These are phyloP conservation scores for Umbelopsis sp. DNA, from an alignment of 192 early-diverging fungal species.

Conservation along the genomic window DNA sequence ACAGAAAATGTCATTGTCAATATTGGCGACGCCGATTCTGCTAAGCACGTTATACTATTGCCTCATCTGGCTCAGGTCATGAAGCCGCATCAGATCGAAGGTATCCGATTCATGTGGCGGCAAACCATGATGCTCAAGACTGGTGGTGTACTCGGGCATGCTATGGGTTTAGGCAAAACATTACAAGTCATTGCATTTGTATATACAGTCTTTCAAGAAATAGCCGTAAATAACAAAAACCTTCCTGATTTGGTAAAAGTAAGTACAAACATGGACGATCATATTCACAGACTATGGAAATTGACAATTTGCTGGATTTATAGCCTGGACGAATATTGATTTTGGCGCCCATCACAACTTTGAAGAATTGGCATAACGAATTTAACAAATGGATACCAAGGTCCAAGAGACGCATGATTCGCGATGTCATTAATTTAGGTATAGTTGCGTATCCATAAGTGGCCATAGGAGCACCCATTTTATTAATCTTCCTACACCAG, in stretches of 20 bases:
- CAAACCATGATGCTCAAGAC: conserved; percentile 70
- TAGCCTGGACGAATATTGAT: conserved; percentile 63
- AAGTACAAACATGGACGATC: not conserved
- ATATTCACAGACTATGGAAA: not conserved
- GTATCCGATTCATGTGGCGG: conserved; percentile 82
- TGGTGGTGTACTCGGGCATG: conserved; percentile 83
- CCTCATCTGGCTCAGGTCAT: not conserved
- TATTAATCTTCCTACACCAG: not conserved
- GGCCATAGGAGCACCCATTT: not conserved
- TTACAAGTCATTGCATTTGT: conserved; percentile 76
- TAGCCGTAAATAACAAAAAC: conserved; percentile 51
- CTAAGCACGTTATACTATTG: not conserved
- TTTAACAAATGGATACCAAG: conserved; percentile 69
- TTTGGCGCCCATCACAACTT: conserved; percentile 69
- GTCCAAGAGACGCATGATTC: conserved; percentile 32
- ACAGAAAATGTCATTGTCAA: not conserved
- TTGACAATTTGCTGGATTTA: not conserved
- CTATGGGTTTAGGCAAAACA: conserved; percentile 89
- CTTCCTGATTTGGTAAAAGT: conserved; percentile 57
- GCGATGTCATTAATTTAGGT: conserved; percentile 51
- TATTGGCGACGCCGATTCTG: conserved; percentile 1
- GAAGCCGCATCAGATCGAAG: conserved; percentile 54
- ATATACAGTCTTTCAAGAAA: conserved; percentile 67
- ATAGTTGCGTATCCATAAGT: not conserved
- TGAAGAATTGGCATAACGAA: conserved; percentile 77